A percentile compares a stretch with the other conserved stretches of the same genome.
Evolutionary conservation across 1,284 basidiomycete species (phyloP).

Genomic region (Puccinia novopanici): DNA sequence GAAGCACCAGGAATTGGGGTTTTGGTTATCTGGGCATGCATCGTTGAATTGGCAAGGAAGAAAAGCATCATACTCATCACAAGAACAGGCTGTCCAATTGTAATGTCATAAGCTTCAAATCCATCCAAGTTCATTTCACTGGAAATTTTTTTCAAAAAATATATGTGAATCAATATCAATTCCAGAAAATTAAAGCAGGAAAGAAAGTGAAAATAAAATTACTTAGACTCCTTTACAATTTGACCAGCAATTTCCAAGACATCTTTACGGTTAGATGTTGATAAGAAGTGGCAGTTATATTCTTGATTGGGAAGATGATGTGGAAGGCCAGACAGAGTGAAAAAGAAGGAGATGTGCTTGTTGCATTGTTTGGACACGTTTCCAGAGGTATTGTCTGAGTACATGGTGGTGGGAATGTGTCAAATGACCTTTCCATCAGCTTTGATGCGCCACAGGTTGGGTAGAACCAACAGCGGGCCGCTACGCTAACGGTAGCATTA

Average conservation of each 20-base stretch:
- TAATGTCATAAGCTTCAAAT: conserved; percentile 12
- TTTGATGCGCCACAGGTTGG: background rate
- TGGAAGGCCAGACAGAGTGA: conserved; percentile 15
- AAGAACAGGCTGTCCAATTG: conserved; percentile 7
- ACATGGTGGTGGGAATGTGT: background rate
- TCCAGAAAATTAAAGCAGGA: background rate
- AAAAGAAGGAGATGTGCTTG: too few relatives aligned
- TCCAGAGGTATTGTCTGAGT: conserved; percentile 7
- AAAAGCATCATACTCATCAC: conserved; percentile 30
- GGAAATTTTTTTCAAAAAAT: background rate
- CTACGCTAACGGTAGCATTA: too few relatives aligned
- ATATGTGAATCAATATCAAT: background rate
- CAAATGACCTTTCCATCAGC: background rate
- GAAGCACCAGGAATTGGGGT: background rate
- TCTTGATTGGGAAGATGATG: background rate
- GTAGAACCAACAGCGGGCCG: too few relatives aligned
- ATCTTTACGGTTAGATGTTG: conserved; percentile 12
- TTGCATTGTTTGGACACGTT: background rate
- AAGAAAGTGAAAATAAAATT: background rate
- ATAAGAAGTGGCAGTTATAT: conserved; percentile 32
- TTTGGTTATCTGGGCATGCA: conserved; percentile 10
- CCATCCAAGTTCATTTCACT: conserved; percentile 14
- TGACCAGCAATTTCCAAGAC: conserved; percentile 14
- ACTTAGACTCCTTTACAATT: conserved; percentile 13
- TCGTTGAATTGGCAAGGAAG: conserved; percentile 18